Percentiles rank a stretch among this genome's conserved stretches.
Evolutionary conservation across 257 asterid species (phyloP).

Genomic region (Primulina tabacum): DNA sequence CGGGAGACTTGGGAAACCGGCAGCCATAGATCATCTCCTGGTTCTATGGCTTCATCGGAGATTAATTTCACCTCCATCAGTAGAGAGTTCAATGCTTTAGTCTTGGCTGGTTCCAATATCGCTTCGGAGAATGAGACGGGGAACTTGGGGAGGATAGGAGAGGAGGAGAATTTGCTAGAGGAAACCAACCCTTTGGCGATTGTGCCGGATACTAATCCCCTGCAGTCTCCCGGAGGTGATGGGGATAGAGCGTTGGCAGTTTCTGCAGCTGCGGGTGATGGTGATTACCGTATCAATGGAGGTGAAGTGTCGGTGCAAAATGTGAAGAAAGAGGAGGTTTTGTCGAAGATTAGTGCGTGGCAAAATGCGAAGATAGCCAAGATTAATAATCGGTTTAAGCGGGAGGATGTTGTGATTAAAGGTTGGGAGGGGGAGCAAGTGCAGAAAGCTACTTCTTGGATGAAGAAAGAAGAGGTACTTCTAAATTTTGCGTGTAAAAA

Average conservation of each 20-base stretch:
- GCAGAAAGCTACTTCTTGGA: conserved; percentile 79
- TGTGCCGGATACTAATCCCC: neutral
- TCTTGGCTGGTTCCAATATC: neutral
- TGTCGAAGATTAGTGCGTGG: conserved; percentile 88
- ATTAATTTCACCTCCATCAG: neutral
- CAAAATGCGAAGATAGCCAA: conserved; percentile 73
- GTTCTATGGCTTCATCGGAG: neutral
- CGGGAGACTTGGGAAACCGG: neutral
- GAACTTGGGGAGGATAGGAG: neutral
- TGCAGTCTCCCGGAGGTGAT: neutral
- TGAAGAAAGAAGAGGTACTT: conserved; percentile 92
- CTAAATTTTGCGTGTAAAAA: neutral
- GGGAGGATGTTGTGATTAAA: conserved; percentile 71
- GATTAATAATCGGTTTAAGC: conserved; percentile 80
- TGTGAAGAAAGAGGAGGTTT: conserved; percentile 89
- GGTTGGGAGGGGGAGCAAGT: conserved; percentile 91
- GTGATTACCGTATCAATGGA: neutral
- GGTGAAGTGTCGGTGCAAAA: neutral
- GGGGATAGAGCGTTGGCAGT: neutral
- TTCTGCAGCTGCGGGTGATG: neutral
- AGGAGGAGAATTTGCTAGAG: neutral
- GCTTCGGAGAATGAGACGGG: neutral
- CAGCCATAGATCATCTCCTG: neutral
- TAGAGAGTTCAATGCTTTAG: neutral
- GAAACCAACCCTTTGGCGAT: neutral